Evolutionary conservation across 306 rosid genomes (phyloP).

Genomic region (Lathyrus aphaca): DNA sequence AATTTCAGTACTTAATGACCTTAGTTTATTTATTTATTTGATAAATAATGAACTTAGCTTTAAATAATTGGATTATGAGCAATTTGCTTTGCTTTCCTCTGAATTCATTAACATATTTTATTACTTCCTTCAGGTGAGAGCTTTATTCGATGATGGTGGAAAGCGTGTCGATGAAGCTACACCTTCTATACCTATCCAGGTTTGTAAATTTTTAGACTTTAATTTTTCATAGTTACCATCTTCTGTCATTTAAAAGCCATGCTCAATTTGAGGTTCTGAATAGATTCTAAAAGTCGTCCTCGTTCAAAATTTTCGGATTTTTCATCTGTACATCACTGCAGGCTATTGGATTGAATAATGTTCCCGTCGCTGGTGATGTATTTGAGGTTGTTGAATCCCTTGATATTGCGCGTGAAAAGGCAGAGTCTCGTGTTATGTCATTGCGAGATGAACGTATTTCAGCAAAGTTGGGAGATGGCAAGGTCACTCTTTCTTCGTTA

Average conservation of each 20-base stretch:
- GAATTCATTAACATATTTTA: constrained; percentile 31
- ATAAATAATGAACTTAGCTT: constrained; percentile 16
- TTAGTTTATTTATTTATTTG: too few relatives aligned
- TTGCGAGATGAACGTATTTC: constrained; percentile 82
- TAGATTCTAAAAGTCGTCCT: constrained; percentile 26
- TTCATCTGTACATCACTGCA: constrained; percentile 40
- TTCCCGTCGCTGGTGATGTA: constrained; percentile 91
- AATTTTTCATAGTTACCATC: constrained; percentile 15
- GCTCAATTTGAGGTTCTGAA: constrained; percentile 17
- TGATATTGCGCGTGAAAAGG: constrained; percentile 89
- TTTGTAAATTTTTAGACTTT: constrained; percentile 41
- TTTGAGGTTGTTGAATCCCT: constrained; percentile 88
- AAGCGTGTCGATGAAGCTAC: constrained; percentile 80
- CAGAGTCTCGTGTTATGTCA: constrained; percentile 74
- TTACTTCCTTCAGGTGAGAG: constrained; percentile 69
- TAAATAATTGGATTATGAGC: constrained; percentile 6
- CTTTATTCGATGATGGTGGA: constrained; percentile 91
- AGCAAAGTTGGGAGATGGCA: constrained; percentile 99
- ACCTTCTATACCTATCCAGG: constrained; percentile 96
- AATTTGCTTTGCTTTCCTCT: constrained; percentile 15
- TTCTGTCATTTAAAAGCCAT: neutral
- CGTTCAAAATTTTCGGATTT: constrained; percentile 16
- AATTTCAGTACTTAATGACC: constrained; percentile 16
- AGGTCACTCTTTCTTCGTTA: constrained; percentile 91
- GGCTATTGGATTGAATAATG: constrained; percentile 92